Conservation (phyloP, 179 eudicot genomes). For the Carnegiea gigantea region DNA sequence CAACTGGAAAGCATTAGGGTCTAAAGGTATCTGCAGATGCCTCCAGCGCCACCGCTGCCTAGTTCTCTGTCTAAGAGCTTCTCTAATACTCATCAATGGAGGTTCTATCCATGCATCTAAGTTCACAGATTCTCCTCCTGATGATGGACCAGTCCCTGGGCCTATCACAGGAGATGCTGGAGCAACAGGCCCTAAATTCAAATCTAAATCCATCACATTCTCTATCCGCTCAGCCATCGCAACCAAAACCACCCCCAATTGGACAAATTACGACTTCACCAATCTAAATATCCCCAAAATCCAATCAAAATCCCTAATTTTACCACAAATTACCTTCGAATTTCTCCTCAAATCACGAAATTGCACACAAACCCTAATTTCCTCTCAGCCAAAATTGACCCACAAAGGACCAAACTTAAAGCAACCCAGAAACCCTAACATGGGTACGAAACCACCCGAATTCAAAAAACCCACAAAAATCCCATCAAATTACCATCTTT, state of each 20-base stretch:
- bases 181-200: constrained; percentile 68
- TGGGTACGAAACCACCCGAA: background rate
- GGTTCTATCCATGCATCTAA: constrained; percentile 55
- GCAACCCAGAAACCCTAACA: constrained; percentile 15
- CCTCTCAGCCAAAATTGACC: constrained; percentile 11
- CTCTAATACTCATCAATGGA: constrained; percentile 33
- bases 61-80: constrained; percentile 49
- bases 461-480: background rate
- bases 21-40: constrained; percentile 44
- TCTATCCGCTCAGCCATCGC: constrained; percentile 66
- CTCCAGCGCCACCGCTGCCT: constrained; percentile 65
- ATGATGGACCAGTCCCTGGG: constrained; percentile 30
- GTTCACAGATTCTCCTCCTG: constrained; percentile 39
- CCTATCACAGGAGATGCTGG: constrained; percentile 40
- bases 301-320: constrained; percentile 28
- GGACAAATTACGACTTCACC: background rate
- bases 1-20: constrained; percentile 41
- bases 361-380: constrained; percentile 24
- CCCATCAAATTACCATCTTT: background rate
- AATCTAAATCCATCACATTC: constrained; percentile 71
- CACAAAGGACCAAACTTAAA: constrained; percentile 12
- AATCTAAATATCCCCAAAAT: constrained; percentile 5
- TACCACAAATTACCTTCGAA: constrained; percentile 16
- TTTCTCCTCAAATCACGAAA: constrained; percentile 20
- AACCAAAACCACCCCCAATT: constrained; percentile 17